Base-by-base conservation (phyloP, 1,284 basidiomycete genomes). In the Austroboletus novae-zelandiae region DNA sequence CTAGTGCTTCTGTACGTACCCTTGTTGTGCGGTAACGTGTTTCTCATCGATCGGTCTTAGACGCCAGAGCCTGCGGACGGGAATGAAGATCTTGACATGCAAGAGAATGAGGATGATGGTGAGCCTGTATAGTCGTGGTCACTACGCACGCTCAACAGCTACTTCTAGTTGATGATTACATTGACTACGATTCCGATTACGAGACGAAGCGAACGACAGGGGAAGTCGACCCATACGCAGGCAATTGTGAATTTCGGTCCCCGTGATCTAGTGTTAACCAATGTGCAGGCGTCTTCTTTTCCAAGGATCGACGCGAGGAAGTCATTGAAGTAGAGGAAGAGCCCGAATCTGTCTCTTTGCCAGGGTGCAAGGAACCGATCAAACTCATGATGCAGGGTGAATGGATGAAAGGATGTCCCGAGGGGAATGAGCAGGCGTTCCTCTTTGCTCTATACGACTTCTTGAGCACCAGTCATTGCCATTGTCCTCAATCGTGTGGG, bases 391-490 rank as follows among this genome's bases (percentile, higher is more conserved):
- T 85, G 20, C 88, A 90, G 66, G 89, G 89, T n/a, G 85, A 92
- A 63, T 96, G 92, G 92, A 95, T 95, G 93, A 92, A 90, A 66
- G 93, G 93, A 9, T 95, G 93, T 68, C 91, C 93, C 0, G 93
- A 95, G 68, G 91, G 90, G 52, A 85, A 85, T 61, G 93, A 95
- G 68, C 93, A 96, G 65, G 84, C 83, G 52, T 90, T 89, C 68
- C 74, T 96, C 47, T 95, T 95, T 71, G 80, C 83, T 57, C 79
- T 94, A 29, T 95, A 94, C 67, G 80, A 81, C 45, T 78, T 84
- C 54, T 74, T 94, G 39, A 80, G 79, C 55, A 79, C 81, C 46
- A 81, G 81, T 9, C 63, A 71, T 45, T 84, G 86, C 63, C 62
- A 71, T 4, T 94, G 92, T 69, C 86, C 91, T 13, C 77, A 84